phyloP scores from a whole-genome alignment of 352 stramenopile species.

The Phytopythium delawarense region DNA sequence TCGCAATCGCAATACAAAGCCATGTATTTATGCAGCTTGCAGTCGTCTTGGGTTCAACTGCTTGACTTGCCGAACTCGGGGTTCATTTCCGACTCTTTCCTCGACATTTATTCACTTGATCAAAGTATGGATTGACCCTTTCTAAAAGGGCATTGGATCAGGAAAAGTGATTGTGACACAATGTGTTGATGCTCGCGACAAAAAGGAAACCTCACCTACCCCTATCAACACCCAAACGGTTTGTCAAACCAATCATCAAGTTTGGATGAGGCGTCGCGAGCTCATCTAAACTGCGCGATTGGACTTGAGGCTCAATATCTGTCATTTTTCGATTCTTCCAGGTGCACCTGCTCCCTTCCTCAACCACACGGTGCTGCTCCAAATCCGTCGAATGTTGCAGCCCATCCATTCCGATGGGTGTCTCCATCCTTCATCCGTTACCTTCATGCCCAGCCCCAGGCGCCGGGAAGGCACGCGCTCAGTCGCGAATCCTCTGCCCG shows the following conservation, averaged over 20 bases:
- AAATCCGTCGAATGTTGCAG: not conserved
- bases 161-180: too few relatives aligned
- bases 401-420: not conserved
- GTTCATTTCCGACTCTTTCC: too few relatives aligned
- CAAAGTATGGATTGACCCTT: too few relatives aligned
- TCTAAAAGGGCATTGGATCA: too few relatives aligned
- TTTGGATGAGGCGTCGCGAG: not conserved
- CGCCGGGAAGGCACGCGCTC: not conserved
- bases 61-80: too few relatives aligned
- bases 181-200: too few relatives aligned
- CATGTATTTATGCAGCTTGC: not conserved
- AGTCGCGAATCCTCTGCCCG: conserved; percentile 2
- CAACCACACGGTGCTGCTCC: not conserved
- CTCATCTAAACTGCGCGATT: conserved; percentile 5
- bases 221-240: too few relatives aligned
- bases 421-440: too few relatives aligned
- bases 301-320: not conserved
- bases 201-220: too few relatives aligned
- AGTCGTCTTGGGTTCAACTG: too few relatives aligned
- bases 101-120: too few relatives aligned
- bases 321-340: not conserved
- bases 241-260: not conserved
- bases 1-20: not conserved
- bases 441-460: not conserved
- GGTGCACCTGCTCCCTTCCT: not conserved